phyloP scores from a whole-genome alignment of 164 flowering plant genomes.

The Vitis vinifera region ASM3070453v1 NC_081814.1:9690001-9690500 shows the following conservation, averaged over 20 bases:
- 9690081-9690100: too few species aligned
- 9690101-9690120: too few species aligned
- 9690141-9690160: too few species aligned
- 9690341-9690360: not conserved
- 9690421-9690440: slow-evolving; percentile 2
- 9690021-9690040: too few species aligned
- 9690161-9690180: too few species aligned
- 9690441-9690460: slow-evolving; percentile 10
- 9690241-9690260: not conserved
- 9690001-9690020: too few species aligned
- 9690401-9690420: slow-evolving; percentile 9
- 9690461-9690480: slow-evolving; percentile 8
- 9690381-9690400: slow-evolving; percentile 12
- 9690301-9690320: not conserved
- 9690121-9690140: too few species aligned
- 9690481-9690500: slow-evolving; percentile 7
- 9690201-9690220: too few species aligned
- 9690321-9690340: not conserved
- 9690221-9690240: not conserved
- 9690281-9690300: not conserved
- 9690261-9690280: not conserved
- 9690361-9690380: slow-evolving; percentile 10
- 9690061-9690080: too few species aligned
- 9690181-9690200: too few species aligned
- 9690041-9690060: too few species aligned